A percentile compares a stretch with the other conserved stretches of the same genome.
Evolutionary conservation across 23 red algal genomes (phyloP).

Genomic region (Agarophyton chilense): DNA sequence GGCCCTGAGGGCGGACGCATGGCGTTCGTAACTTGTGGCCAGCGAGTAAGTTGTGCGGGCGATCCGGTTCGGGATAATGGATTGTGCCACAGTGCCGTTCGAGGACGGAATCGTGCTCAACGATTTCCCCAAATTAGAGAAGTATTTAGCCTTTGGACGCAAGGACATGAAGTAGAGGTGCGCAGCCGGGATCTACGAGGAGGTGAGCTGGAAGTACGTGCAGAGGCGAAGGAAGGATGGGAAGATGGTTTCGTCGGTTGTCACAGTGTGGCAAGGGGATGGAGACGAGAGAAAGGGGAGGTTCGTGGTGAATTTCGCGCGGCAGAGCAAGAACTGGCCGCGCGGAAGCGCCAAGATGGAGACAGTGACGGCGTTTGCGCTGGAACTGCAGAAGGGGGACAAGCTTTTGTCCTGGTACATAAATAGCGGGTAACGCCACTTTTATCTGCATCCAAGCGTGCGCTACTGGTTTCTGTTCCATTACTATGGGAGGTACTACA

Average conservation of each 20-base stretch:
- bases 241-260: slow-evolving; percentile 4
- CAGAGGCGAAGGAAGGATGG: neutral
- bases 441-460: slow-evolving; percentile 15
- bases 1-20: neutral
- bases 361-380: neutral
- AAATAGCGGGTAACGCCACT: slow-evolving; percentile 15
- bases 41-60: neutral
- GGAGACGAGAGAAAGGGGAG: slow-evolving; percentile 3
- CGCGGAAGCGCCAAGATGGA: neutral
- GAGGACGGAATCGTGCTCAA: neutral
- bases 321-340: slow-evolving; percentile 27
- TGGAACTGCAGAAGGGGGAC: slow-evolving; percentile 16
- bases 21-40: neutral
- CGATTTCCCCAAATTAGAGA: slow-evolving; percentile 1
- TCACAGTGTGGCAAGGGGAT: neutral
- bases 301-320: slow-evolving; percentile 12
- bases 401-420: slow-evolving; percentile 2
- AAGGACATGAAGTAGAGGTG: neutral
- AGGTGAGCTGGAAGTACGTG: neutral
- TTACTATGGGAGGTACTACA: slow-evolving; percentile 4
- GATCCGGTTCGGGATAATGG: neutral
- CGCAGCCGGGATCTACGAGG: slow-evolving; percentile 6
- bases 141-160: neutral
- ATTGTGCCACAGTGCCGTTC: neutral
- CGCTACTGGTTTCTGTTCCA: slow-evolving; percentile 20